Evolutionary conservation across 345 rosid genomes (phyloP).

Genomic region (Carallia brachiata): DNA sequence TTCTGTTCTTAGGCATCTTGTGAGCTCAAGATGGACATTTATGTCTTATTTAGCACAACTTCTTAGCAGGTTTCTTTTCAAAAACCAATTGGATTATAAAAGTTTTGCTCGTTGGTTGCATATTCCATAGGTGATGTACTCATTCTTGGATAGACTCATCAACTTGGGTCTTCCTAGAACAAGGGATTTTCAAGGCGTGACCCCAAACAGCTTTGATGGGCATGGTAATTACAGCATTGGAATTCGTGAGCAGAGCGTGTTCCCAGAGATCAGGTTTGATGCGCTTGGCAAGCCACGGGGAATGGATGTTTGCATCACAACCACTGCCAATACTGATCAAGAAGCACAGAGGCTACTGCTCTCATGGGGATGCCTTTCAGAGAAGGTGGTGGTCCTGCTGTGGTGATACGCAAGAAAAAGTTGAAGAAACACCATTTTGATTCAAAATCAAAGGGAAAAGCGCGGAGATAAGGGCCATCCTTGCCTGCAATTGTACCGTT

Average conservation of each 20-base stretch:
- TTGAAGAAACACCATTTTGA: conserved; percentile 75
- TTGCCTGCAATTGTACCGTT: not conserved
- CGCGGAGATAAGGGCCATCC: conserved; percentile 40
- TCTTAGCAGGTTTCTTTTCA: too few relatives aligned
- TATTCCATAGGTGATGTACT: conserved; percentile 68
- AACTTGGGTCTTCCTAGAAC: conserved; percentile 86
- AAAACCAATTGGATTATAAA: not conserved
- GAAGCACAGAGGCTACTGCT: conserved; percentile 73
- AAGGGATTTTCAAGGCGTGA: conserved; percentile 90
- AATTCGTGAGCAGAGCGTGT: conserved; percentile 65
- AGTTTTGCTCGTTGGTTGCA: not conserved
- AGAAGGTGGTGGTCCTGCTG: conserved; percentile 41
- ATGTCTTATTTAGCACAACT: too few relatives aligned
- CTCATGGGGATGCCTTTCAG: conserved; percentile 97
- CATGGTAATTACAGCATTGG: conserved; percentile 92
- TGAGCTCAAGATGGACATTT: too few relatives aligned
- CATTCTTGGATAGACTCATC: conserved; percentile 87
- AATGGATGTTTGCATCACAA: conserved; percentile 90
- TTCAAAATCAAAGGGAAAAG: conserved; percentile 56
- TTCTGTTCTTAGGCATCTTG: too few relatives aligned
- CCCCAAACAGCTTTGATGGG: conserved; percentile 83
- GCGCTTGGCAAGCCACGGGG: conserved; percentile 70
- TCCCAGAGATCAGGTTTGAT: conserved; percentile 65
- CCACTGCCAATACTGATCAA: conserved; percentile 70
- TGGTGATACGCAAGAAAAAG: conserved; percentile 61